Percentiles rank a stretch among this genome's conserved stretches.
Conservation (phyloP, 208 protist species). For the Crithidia sp. region DNA sequence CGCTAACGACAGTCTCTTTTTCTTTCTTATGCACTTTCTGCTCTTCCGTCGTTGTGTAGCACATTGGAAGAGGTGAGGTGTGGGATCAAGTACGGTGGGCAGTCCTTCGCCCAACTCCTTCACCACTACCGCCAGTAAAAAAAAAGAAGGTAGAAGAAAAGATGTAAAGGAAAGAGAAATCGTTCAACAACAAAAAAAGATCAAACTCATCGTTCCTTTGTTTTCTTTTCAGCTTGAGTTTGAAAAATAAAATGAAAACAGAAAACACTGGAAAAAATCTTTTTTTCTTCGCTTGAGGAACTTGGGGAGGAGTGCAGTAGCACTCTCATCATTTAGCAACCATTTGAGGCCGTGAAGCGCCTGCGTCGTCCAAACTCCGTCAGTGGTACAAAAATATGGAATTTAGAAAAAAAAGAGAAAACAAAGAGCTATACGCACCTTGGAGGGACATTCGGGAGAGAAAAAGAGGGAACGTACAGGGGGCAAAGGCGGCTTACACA, state of each 20-base stretch:
- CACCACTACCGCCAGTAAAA: not conserved
- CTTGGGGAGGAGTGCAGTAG: not conserved
- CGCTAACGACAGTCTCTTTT: not conserved
- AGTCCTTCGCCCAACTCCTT: constrained; percentile 8
- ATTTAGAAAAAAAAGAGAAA: not conserved
- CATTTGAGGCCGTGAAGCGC: not conserved
- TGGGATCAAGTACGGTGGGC: constrained; percentile 12
- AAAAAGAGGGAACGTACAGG: not conserved
- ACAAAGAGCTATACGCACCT: not conserved
- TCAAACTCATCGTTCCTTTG: not conserved
- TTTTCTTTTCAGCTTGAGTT: not conserved
- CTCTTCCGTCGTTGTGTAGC: too few relatives aligned
- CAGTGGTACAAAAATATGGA: not conserved
- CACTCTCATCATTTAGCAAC: not conserved
- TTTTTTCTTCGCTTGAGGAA: not conserved
- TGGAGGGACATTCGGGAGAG: too few relatives aligned
- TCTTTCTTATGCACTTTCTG: not conserved
- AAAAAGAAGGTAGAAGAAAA: constrained; percentile 2
- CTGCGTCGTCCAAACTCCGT: not conserved
- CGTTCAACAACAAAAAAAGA: constrained; percentile 11
- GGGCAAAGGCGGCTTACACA: not conserved
- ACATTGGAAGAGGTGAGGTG: not conserved
- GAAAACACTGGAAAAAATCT: not conserved
- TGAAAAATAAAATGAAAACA: constrained; percentile 2
- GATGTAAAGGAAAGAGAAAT: not conserved